Evolutionary conservation across 768 basidiomycete species (phyloP).

Genomic region (Leccinum ochraceum): DNA sequence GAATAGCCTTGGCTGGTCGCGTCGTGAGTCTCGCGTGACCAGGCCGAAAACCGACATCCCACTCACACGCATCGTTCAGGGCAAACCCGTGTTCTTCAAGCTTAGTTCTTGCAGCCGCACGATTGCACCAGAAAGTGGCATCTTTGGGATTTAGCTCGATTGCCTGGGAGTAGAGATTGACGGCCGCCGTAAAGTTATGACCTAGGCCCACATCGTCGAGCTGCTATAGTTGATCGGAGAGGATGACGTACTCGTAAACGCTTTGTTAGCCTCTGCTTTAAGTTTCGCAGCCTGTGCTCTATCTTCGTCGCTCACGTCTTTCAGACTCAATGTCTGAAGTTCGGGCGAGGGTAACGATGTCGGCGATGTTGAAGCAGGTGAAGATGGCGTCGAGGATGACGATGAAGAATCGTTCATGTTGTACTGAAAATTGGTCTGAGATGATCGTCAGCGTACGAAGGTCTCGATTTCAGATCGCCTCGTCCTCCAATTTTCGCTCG

Average conservation of each 20-base stretch:
- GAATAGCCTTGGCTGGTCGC: constrained; percentile 73
- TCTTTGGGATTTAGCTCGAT: constrained; percentile 88
- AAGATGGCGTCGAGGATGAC: constrained; percentile 36
- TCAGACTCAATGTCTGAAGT: constrained; percentile 49
- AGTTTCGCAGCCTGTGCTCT: constrained; percentile 65
- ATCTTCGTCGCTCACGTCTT: constrained; percentile 70
- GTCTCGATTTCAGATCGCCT: not conserved
- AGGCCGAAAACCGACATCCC: constrained; percentile 1
- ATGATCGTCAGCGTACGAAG: not conserved
- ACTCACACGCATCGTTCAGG: constrained; percentile 81
- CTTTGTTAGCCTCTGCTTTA: constrained; percentile 87
- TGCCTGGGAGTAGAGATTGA: constrained; percentile 78
- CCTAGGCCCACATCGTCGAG: constrained; percentile 35
- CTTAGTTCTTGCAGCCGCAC: constrained; percentile 90
- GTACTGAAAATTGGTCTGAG: constrained; percentile 6
- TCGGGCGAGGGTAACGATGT: constrained; percentile 64
- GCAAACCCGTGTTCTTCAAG: constrained; percentile 95
- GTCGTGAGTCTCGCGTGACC: constrained; percentile 20
- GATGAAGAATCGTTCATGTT: constrained; percentile 28
- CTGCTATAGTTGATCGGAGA: not conserved
- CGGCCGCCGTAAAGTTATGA: constrained; percentile 77
- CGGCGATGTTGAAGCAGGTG: constrained; percentile 52
- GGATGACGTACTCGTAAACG: constrained; percentile 60
- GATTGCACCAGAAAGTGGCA: constrained; percentile 90
- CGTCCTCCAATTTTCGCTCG: constrained; percentile 4